Evolutionary conservation across 2,329 filamentous ascomycete genomes (phyloP).

Genomic region (Ramularia endophylla): DNA sequence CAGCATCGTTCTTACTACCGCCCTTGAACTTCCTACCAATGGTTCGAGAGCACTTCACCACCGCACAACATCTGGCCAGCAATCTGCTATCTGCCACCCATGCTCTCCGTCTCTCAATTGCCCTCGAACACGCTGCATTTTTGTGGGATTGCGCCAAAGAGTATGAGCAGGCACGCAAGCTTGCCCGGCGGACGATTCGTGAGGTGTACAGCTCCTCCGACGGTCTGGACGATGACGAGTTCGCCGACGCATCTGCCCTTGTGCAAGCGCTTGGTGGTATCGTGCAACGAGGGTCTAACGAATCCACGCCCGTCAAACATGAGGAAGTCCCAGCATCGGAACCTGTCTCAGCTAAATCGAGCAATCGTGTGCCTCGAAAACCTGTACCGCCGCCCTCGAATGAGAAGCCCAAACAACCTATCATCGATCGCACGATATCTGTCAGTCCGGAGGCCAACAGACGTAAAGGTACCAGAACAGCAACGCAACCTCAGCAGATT

Average conservation of each 20-base stretch:
- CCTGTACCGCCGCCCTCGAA: constrained; percentile 2
- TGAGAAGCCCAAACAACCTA: constrained; percentile 1
- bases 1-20: constrained; percentile 70
- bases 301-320: constrained; percentile 20
- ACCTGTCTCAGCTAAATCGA: constrained; percentile 1
- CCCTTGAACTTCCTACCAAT: constrained; percentile 73
- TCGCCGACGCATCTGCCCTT: constrained; percentile 81
- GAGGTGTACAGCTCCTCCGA: constrained; percentile 89
- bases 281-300: constrained; percentile 64
- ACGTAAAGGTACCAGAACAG: constrained; percentile 1
- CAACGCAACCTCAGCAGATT: constrained; percentile 3
- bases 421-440: constrained; percentile 29
- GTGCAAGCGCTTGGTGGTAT: constrained; percentile 82
- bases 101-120: constrained; percentile 80
- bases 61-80: constrained; percentile 70
- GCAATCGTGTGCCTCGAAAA: constrained; percentile 6
- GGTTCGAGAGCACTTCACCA: constrained; percentile 74
- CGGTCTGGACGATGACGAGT: constrained; percentile 93
- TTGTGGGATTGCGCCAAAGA: constrained; percentile 91
- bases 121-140: constrained; percentile 89
- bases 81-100: constrained; percentile 77
- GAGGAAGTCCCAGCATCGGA: not conserved
- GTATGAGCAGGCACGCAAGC: constrained; percentile 62
- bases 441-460: constrained; percentile 21
- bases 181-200: constrained; percentile 77